Evolutionary conservation across 1,284 basidiomycete genomes (phyloP).

Genomic region (Marasmius oreades): DNA sequence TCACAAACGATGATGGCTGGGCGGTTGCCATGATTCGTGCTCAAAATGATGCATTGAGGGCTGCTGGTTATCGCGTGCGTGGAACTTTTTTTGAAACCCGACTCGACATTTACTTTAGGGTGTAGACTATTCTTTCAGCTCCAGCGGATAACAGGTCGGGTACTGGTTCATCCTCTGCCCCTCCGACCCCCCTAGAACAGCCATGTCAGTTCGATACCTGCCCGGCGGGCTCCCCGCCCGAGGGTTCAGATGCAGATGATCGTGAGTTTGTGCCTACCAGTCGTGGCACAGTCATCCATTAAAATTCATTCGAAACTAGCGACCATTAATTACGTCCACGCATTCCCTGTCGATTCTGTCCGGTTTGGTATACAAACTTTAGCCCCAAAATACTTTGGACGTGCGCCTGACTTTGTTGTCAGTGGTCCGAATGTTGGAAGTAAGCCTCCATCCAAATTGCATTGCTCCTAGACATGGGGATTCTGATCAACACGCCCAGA

Average conservation of each 20-base stretch:
- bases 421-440: constrained; percentile 50
- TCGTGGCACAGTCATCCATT: background rate
- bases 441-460: constrained; percentile 26
- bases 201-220: constrained; percentile 42
- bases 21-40: constrained; percentile 39
- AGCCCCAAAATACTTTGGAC: constrained; percentile 39
- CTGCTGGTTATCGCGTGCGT: constrained; percentile 39
- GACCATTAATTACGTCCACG: constrained; percentile 38
- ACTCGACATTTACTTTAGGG: too few species aligned
- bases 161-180: constrained; percentile 32
- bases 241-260: constrained; percentile 40
- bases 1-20: constrained; percentile 34
- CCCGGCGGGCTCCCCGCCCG: constrained; percentile 38
- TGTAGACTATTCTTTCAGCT: constrained; percentile 35
- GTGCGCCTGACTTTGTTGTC: constrained; percentile 47
- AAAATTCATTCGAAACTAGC: constrained; percentile 18
- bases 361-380: constrained; percentile 45
- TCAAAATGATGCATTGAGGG: constrained; percentile 31
- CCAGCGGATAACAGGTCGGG: constrained; percentile 43
- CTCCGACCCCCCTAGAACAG: constrained; percentile 23
- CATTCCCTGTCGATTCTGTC: constrained; percentile 42
- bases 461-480: constrained; percentile 14
- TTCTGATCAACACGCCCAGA: constrained; percentile 25
- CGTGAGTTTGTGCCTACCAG: constrained; percentile 27
- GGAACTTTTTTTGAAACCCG: background rate